Evolutionary conservation across 2,329 filamentous ascomycete genomes (phyloP).

Genomic region (Curvularia eragrostidis): DNA sequence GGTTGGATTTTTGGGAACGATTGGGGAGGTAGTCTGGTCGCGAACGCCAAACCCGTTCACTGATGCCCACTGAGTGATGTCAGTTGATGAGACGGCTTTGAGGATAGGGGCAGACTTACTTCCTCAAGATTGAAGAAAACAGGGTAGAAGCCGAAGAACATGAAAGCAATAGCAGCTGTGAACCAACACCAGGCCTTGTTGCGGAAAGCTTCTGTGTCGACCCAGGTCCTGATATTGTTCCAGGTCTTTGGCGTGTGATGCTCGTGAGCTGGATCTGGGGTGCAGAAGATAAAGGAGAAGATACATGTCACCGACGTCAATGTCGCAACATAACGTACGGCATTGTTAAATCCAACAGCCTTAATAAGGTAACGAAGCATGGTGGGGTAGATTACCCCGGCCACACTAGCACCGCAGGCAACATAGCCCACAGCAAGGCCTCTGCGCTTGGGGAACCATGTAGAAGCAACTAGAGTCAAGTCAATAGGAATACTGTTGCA

Average conservation of each 20-base stretch:
- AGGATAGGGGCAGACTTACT: conserved; percentile 30
- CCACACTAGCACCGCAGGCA: conserved; percentile 58
- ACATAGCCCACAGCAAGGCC: conserved; percentile 59
- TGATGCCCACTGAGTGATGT: conserved; percentile 53
- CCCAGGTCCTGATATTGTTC: conserved; percentile 49
- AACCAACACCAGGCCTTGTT: conserved; percentile 55
- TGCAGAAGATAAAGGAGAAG: conserved; percentile 52
- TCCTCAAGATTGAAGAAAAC: conserved; percentile 62
- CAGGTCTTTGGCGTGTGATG: conserved; percentile 52
- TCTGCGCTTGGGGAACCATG: conserved; percentile 58
- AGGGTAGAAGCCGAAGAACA: conserved; percentile 61
- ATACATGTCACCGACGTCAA: conserved; percentile 52
- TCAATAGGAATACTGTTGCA: not conserved
- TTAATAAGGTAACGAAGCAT: conserved; percentile 56
- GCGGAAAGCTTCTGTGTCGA: conserved; percentile 54
- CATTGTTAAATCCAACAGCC: conserved; percentile 54
- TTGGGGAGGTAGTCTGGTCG: conserved; percentile 24
- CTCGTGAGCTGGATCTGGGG: conserved; percentile 53
- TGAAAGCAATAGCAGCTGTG: conserved; percentile 53
- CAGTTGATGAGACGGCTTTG: conserved; percentile 11
- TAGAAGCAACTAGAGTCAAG: conserved; percentile 52
- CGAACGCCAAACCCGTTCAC: conserved; percentile 52
- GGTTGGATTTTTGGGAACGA: conserved; percentile 21
- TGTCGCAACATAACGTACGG: conserved; percentile 52
- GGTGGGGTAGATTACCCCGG: conserved; percentile 56